A percentile compares a stretch with the other conserved stretches of the same genome.
Conservation (phyloP, 1,284 basidiomycete genomes). For the Malassezia cuniculi region DNA sequence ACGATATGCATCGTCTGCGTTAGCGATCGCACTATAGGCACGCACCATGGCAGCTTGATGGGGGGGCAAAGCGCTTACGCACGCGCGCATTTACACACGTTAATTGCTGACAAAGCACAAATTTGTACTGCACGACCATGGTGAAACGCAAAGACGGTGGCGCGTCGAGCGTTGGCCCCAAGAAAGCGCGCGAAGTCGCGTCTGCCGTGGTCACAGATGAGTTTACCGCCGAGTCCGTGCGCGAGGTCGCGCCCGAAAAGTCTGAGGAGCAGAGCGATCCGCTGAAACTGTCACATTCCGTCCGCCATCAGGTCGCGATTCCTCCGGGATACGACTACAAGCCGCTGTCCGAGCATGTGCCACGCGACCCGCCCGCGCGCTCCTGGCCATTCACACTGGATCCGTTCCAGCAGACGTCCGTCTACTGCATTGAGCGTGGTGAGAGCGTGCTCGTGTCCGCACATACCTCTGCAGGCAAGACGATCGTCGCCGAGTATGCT, state of each 20-base stretch:
- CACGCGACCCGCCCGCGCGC: conserved; percentile 74
- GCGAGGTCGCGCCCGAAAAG: conserved; percentile 12
- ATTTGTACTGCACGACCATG: conserved; percentile 1
- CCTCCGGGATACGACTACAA: conserved; percentile 82
- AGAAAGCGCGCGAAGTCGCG: conserved; percentile 16
- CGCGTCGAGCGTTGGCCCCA: conserved; percentile 8
- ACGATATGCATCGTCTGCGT: conserved; percentile 17
- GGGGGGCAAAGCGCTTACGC: no score
- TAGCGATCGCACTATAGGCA: no score
- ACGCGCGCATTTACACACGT: no score
- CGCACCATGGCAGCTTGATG: no score
- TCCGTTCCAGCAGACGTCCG: conserved; percentile 90
- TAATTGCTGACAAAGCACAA: not conserved
- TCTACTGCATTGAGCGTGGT: conserved; percentile 87
- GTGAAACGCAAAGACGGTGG: not conserved
- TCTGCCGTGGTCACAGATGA: conserved; percentile 29
- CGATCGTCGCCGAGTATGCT: conserved; percentile 96
- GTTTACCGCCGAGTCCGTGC: conserved; percentile 24
- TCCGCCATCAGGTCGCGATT: conserved; percentile 86
- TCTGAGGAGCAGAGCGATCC: not conserved
- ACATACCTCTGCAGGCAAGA: conserved; percentile 95
- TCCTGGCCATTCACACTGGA: conserved; percentile 93
- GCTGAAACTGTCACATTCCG: conserved; percentile 46
- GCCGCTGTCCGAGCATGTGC: conserved; percentile 81
- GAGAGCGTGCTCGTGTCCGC: conserved; percentile 98